Evolutionary conservation across 192 early-diverging fungal species (phyloP).

Genomic region (Backusella macrospora): DNA sequence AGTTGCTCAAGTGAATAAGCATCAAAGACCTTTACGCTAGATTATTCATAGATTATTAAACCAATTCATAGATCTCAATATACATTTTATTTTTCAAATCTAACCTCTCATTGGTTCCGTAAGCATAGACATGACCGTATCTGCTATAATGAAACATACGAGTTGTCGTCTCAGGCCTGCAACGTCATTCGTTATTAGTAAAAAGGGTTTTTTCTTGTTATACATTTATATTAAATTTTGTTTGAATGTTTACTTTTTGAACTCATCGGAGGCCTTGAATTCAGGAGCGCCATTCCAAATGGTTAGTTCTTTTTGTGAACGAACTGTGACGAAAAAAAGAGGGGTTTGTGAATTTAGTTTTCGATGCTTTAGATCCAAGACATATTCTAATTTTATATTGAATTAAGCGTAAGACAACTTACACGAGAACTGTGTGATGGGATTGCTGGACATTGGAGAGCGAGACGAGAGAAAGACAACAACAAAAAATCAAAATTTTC

Average conservation of each 20-base stretch:
- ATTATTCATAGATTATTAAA: neutral
- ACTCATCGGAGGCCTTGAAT: slow-evolving; percentile 50
- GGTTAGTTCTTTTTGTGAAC: slow-evolving; percentile 56
- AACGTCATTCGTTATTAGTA: slow-evolving; percentile 8
- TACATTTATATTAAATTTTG: neutral
- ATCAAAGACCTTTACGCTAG: slow-evolving; percentile 75
- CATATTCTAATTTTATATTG: neutral
- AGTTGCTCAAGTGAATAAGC: slow-evolving; percentile 64
- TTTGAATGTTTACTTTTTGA: slow-evolving; percentile 51
- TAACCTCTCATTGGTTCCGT: slow-evolving; percentile 63
- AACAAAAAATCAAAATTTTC: neutral
- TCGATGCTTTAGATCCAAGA: neutral
- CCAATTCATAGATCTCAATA: neutral
- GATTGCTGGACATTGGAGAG: slow-evolving; percentile 27
- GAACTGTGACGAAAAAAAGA: slow-evolving; percentile 37
- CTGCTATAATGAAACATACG: slow-evolving; percentile 73
- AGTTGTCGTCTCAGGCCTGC: slow-evolving; percentile 47
- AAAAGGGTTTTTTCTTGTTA: neutral
- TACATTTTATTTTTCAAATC: neutral
- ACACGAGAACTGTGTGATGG: slow-evolving; percentile 60
- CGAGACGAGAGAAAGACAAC: neutral
- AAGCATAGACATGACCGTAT: slow-evolving; percentile 71
- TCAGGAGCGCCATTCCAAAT: slow-evolving; percentile 57
- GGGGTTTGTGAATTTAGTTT: neutral
- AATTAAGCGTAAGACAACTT: slow-evolving; percentile 16